phyloP scores from a whole-genome alignment of 371 early-diverging fungal genomes.

The Mucor saturninus region DNA sequence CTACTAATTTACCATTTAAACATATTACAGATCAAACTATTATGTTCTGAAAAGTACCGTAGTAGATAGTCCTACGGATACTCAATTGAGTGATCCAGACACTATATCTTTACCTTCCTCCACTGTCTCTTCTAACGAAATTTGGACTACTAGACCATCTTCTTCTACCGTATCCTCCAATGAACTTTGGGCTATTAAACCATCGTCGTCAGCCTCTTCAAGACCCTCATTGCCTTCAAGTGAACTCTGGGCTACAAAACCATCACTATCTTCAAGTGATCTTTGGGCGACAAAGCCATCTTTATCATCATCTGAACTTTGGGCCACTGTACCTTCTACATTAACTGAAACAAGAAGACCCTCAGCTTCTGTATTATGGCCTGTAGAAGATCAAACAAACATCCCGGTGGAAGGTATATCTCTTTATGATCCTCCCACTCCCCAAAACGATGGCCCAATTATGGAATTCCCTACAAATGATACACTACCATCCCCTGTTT shows the following conservation, averaged over 20 bases:
- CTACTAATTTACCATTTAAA: not conserved
- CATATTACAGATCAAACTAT: not conserved
- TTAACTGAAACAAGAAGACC: not conserved
- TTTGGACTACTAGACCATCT: not conserved
- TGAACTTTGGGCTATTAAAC: too few relatives aligned
- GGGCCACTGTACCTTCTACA: conserved; percentile 1
- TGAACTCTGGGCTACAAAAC: conserved; percentile 15
- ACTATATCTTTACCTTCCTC: conserved; percentile 9
- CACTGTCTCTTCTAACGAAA: not conserved
- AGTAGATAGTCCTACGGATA: conserved; percentile 15
- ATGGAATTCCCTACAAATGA: not conserved
- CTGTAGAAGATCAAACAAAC: conserved; percentile 9
- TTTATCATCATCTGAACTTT: not conserved
- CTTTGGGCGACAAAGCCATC: not conserved
- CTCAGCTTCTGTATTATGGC: conserved; percentile 2
- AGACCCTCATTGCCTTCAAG: not conserved
- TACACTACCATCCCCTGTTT: conserved; percentile 21
- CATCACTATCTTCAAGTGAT: not conserved
- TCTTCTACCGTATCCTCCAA: too few relatives aligned
- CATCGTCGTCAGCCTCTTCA: not conserved
- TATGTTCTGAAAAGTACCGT: conserved; percentile 8
- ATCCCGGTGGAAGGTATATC: conserved; percentile 18
- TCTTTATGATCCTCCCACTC: conserved; percentile 30
- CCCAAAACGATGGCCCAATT: conserved; percentile 2
- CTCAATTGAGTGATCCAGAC: conserved; percentile 26